Base-by-base conservation (phyloP, 1,284 basidiomycete species). In the Leccinum angustisporum region DNA sequence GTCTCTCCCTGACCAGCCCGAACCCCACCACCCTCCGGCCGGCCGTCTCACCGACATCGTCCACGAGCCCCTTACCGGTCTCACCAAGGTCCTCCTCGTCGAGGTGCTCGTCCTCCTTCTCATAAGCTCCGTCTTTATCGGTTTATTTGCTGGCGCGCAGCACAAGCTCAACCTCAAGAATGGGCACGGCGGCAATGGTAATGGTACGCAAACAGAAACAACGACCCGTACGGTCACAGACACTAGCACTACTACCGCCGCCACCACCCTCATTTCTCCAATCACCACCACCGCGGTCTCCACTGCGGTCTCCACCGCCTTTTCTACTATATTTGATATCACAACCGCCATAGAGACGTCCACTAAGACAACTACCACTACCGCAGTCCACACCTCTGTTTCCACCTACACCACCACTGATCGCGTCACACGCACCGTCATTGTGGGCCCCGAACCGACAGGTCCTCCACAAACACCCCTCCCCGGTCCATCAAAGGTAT, bases 141-240 rank as follows among this genome's bases (percentile, higher is more conserved):
- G 97, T 9, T 82, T 99, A 6, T 98, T 97, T 76, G 91, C 92
- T 30, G 94, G 94, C 6, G 88, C 91, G 1, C 87, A 94, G 71
- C 86, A 90, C 71, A 88, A 87, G 65, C 82, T 95, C 61, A 86
- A 86, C 62, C 65, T 78, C 48, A 83, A 83, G 68, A 79, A 79
- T 36, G 74, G 70, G 11, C 72, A 67, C 38, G 65, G 70, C 55
- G 57, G 73, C 69, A 57, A 60, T 68, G 64, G 73, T 76, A 75
- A 75, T 72, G 72, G 71, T 75, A 79, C 79, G 62, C 65, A 69
- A 18, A 78, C 74, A 56, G 66, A 69, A 34, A 76, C 76, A 38
- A 50, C 67, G 59, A 75, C 69, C 55, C 63, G 61, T 46, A 73
- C 75, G 14, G 65, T 76, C 64, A 76, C 72, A 58, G 63, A 62